Base-by-base conservation (phyloP, 2,329 filamentous ascomycete species). In the Gaeumannomyces sp. region DNA sequence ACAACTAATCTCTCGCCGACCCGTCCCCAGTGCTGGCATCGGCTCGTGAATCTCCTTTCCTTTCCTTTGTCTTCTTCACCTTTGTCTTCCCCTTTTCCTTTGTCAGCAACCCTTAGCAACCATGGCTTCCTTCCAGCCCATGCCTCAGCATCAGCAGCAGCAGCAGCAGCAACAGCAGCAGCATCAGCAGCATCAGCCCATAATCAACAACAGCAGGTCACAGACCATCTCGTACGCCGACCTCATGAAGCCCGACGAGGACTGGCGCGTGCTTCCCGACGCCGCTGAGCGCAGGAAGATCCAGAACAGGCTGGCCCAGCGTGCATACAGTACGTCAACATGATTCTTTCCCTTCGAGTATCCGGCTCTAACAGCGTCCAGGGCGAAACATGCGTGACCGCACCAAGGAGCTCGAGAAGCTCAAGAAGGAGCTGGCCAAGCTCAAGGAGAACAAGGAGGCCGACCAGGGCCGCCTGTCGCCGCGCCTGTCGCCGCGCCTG, bases 361-460 rank as follows among this genome's bases (percentile, higher is more conserved):
- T 33, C 31, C 13, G 31, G 31, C 31, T 33, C 60, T 38, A 31
- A 14, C 56, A 31, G 27, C 50, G 16, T 35, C 11, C 56, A 64
- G 62, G 62, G 56, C 62, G 62, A n/a, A 64, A 64, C 56, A 64
- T 64, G 62, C 62, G 62, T 31, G 62, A 64, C 62, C 62, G 62
- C 62, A 64, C 62, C 56, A 64, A 64, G 53, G 62, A 64, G 53
- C 62, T 64, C 62, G 62, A 64, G 50, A 64, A 64, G 62, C 62
- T 64, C 53, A 64, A 64, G 62, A 64, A 64, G 62, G 62, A 64
- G 45, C 56, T 64, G 56, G 62, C 62, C 25, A 59, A 57, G 57
- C 57, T 64, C 53, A 64, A 64, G 33, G 58, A 60, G 58, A 60
- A 60, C 58, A 64, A 45, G 31, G 56, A 57, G 53, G 31, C 31